These are phyloP conservation scores for Alternaria conjuncta DNA, from an alignment of 2,329 filamentous ascomycete genomes.

Conservation along the genomic window DNA sequence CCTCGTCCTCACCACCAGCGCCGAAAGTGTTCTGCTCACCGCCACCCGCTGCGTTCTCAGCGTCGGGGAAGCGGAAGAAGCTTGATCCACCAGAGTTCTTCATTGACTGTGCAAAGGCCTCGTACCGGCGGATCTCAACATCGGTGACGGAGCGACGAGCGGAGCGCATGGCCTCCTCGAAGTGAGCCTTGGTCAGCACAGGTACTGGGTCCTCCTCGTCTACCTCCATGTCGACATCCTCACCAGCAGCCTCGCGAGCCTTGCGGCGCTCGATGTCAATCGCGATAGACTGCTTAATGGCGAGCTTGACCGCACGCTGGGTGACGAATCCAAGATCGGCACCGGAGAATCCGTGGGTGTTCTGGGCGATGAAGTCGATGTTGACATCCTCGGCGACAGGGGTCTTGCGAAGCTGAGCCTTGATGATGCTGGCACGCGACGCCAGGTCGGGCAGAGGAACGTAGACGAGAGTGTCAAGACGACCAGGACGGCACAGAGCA, in stretches of 20 bases:
- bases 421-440: slow-evolving; percentile 87
- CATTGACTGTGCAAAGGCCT: slow-evolving; percentile 98
- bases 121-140: slow-evolving; percentile 96
- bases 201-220: slow-evolving; percentile 89
- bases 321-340: slow-evolving; percentile 99
- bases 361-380: slow-evolving; percentile 88
- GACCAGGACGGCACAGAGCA: slow-evolving; percentile 95
- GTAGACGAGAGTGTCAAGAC: slow-evolving; percentile 98
- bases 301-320: slow-evolving; percentile 97
- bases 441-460: slow-evolving; percentile 93
- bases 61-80: slow-evolving; percentile 92
- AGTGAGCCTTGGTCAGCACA: slow-evolving; percentile 93
- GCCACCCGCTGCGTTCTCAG: slow-evolving; percentile 57
- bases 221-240: slow-evolving; percentile 75
- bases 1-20: slow-evolving; percentile 90
- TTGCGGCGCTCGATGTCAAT: slow-evolving; percentile 88
- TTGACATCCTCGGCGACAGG: slow-evolving; percentile 88
- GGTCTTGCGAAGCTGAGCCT: slow-evolving; percentile 97
- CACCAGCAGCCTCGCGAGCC: slow-evolving; percentile 78
- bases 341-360: slow-evolving; percentile 99
- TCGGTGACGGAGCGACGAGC: slow-evolving; percentile 93
- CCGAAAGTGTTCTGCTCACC: slow-evolving; percentile 67
- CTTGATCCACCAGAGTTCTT: slow-evolving; percentile 95
- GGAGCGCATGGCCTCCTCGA: slow-evolving; percentile 97
- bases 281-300: slow-evolving; percentile 95